Evolutionary conservation across 2,329 filamentous ascomycete genomes (phyloP), one percentile per base, ranked within the genome.

Genomic region (Aureobasidium pullulans): DNA sequence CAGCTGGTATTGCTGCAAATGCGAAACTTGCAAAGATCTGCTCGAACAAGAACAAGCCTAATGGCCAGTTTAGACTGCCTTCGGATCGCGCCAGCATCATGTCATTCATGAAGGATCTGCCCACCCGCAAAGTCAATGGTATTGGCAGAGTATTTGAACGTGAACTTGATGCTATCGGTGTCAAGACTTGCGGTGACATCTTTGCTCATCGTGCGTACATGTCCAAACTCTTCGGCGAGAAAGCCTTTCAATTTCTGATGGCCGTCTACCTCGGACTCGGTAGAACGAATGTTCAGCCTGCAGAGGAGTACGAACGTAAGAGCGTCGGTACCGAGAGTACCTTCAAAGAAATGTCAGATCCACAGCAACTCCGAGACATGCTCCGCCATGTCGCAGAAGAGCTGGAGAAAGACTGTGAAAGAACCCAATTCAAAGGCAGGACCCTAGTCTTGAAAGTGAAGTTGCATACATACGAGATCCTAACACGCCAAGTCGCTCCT

Each of bases 1-100:
- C 92, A 15, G 94, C 93, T 0, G 94, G 94, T 0, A 96, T 99
- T 62, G 93, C 91, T 0, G 88, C 90, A 1, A 99, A 99, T 71
- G 87, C 92, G 0, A 93, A 91, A 69, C 79, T 99, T 13, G 93
- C 94, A 32, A 99, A 99, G 73, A 96, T 99, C 34, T 90, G 88
- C 66, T 96, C 90, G 16, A 96, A 99, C 69, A 84, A 88, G 71
- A 96, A 97, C 73, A 99, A 99, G 69, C 94, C 94, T 0, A 96
- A 99, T 66, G 94, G 94, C 0, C 94, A 97, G 69, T 97, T 88
- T 66, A 75, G 83, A 9, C 77, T 97, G 1, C 81, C 87, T 0
- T 88, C 81, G 56, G 86, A 96, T 42, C 81, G 92, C 9, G 75
- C 77, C 29, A 80, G 84, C 0, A 90, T 99, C 61, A 85, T 97